Base-by-base conservation (phyloP, 129 eudicot genomes). In the carrot (Daucus carota) region DNA sequence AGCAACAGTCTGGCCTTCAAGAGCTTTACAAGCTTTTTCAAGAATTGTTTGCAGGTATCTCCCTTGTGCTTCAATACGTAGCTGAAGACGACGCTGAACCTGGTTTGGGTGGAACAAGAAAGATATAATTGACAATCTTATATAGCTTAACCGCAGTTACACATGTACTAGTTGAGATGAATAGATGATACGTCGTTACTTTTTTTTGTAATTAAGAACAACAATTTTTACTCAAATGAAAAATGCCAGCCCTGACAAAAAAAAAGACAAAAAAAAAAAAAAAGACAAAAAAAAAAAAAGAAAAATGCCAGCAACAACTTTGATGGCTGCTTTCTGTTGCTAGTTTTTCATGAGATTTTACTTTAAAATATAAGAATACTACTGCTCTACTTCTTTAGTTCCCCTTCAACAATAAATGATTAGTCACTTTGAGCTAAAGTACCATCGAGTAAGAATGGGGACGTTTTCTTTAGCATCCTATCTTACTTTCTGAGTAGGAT, bases 61-160 rank as follows among this genome's bases (percentile, higher is more conserved):
- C 44, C 94, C 87, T 81, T 93, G 98, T 66, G 98, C 92, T 85
- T 93, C 98, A n/a, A 93, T 88, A 32, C 96, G 90, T 38, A 93
- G 85, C 78, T 93, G 90, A 70, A 93, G 91, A 44, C 84, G 92
- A 15, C 95, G 94, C 78, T 90, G 98, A 62, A 93, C 98, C 98
- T 93, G 75, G 34, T 81, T 84, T 59, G 17, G 20, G 68, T 18
- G 14, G 32, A 73, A 73, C n/a, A 31, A 73, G 46, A 1, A 63
- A 42, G 29, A 1, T 50, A 40, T 52, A 16, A 5, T 44, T 52
- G 34, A 28, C 29, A 10, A 67, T 18, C 45, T n/a, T 62, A 3
- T 32, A 11, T 14, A 2, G 0, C 7, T 29, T 13, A 29, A 11
- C 38, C 11, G 70, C 20, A 26, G 34, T 6, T 29, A 14, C 18